A percentile compares a stretch with the other conserved stretches of the same genome.
These are phyloP conservation scores for Hypoxylon sp. DNA, from an alignment of 2,329 filamentous ascomycete species.

Conservation along the genomic window DNA sequence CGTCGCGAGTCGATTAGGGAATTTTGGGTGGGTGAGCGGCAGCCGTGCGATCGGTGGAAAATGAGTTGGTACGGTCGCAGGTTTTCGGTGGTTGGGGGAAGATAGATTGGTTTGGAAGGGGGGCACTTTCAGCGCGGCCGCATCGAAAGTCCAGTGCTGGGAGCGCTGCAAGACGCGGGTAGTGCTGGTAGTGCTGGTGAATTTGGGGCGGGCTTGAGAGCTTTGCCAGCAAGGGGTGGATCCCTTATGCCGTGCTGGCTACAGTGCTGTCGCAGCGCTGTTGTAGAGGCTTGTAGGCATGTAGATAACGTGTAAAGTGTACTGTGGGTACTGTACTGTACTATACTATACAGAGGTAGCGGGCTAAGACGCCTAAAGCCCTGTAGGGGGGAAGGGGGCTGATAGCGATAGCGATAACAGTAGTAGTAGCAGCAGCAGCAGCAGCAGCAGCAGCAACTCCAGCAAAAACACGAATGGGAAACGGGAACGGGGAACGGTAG, in stretches of 20 bases:
- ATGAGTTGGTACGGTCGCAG: constrained; percentile 47
- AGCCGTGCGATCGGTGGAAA: constrained; percentile 53
- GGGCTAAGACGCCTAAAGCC: not conserved
- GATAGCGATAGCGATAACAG: constrained; percentile 22
- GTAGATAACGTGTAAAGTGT: constrained; percentile 18
- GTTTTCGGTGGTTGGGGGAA: constrained; percentile 46
- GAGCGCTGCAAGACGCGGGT: constrained; percentile 1
- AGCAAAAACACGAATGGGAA: not conserved
- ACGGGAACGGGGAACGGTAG: constrained; percentile 8
- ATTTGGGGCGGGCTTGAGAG: constrained; percentile 9
- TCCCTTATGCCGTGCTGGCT: constrained; percentile 8
- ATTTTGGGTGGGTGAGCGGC: constrained; percentile 52
- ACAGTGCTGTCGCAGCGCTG: constrained; percentile 2
- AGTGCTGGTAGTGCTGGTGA: not conserved
- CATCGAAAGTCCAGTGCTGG: constrained; percentile 25
- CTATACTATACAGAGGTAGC: not conserved
- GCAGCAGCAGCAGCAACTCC: not conserved
- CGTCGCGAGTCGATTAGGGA: constrained; percentile 59
- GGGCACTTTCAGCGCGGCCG: constrained; percentile 7
- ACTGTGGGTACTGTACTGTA: constrained; percentile 20
- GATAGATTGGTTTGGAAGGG: constrained; percentile 30
- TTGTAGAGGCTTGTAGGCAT: not conserved
- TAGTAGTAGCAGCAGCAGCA: constrained; percentile 7
- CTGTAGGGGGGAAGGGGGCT: not conserved
- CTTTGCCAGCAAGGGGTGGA: constrained; percentile 16